Evolutionary conservation across 2,329 filamentous ascomycete genomes (phyloP), one percentile per base, ranked within the genome.

Genomic region (Endoconidiophora polonica): DNA sequence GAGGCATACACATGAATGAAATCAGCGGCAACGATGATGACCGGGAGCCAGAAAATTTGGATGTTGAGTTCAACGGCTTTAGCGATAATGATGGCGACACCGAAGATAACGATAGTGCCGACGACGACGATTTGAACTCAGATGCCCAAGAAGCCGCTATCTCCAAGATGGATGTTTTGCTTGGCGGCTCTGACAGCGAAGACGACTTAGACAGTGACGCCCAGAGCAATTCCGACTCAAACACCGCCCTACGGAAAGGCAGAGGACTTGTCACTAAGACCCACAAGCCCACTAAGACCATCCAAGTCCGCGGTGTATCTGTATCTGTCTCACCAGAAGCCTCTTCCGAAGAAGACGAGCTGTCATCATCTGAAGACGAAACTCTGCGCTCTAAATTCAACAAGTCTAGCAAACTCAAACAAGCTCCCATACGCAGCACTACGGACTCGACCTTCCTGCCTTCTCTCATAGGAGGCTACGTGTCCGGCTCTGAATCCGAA

Each of bases 391-490:
- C 49, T 40, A 58, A 20, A 37, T 22, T 33, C 39, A 45, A 50
- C 39, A 45, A 50, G 12, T 7, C 40, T 20, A 18, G 37, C 33
- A 52, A 48, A 16, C 3, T 41, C 23, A 47, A 51, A 57, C 22
- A 49, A 54, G 29, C 40, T 2, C 48, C 56, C 14, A 41, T 49
- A 5, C 48, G 47, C 18, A 55, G 50, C 22, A 46, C 44, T 20
- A 20, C 59, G 9, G 64, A 64, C 49, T 76, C 82, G 0, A 75
- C 75, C 0, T 86, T 87, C 60, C 66, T 91, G 2, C 85, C 85
- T 0, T 78, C 79, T 1, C 73, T 91, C 14, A 85, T 86, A 73
- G 81, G 79, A 18, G 83, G 83, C 51, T 93, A 90, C 65, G 74
- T 85, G 58, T 86, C 83, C 2, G 83, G 82, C 44, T 84, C 80